Percentiles rank a stretch among this genome's conserved stretches.
Evolutionary conservation across 169 alveolate species (phyloP).

Genomic region (Plasmodium billcollinsi): DNA sequence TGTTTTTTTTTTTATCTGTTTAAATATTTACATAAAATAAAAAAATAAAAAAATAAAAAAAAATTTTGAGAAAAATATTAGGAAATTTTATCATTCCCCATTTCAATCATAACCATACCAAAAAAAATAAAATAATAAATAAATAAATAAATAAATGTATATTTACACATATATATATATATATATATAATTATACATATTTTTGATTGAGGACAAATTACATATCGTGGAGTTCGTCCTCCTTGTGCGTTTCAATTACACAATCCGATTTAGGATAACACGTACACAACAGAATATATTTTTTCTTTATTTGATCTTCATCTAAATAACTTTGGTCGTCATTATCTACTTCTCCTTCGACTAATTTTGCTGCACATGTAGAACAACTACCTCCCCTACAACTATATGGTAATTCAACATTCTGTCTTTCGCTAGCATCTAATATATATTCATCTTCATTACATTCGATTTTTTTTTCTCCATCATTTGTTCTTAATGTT

Average conservation of each 20-base stretch:
- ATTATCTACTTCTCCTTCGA: conserved; percentile 86
- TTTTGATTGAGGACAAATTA: neutral
- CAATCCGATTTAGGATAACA: conserved; percentile 90
- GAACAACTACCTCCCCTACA: conserved; percentile 92
- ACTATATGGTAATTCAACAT: conserved; percentile 90
- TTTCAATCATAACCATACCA: neutral
- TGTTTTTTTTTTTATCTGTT: too few species aligned
- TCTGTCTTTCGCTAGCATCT: conserved; percentile 90
- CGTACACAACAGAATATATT: conserved; percentile 87
- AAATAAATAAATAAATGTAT: too few species aligned
- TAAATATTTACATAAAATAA: too few species aligned
- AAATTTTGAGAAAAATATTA: too few species aligned
- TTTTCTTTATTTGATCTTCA: conserved; percentile 85
- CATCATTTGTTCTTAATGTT: conserved; percentile 79
- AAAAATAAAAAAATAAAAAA: too few species aligned
- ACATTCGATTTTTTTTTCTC: conserved; percentile 86
- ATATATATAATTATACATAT: too few species aligned
- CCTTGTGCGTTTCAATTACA: conserved; percentile 89
- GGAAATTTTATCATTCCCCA: neutral
- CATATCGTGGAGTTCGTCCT: conserved; percentile 83
- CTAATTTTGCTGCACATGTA: conserved; percentile 89
- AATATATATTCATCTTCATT: conserved; percentile 89
- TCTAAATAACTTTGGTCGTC: conserved; percentile 88
- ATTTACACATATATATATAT: too few species aligned
- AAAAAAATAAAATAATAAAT: too few species aligned